phyloP scores from a whole-genome alignment of 768 basidiomycete species.

The Naganishia vaughanmartiniae region DNA sequence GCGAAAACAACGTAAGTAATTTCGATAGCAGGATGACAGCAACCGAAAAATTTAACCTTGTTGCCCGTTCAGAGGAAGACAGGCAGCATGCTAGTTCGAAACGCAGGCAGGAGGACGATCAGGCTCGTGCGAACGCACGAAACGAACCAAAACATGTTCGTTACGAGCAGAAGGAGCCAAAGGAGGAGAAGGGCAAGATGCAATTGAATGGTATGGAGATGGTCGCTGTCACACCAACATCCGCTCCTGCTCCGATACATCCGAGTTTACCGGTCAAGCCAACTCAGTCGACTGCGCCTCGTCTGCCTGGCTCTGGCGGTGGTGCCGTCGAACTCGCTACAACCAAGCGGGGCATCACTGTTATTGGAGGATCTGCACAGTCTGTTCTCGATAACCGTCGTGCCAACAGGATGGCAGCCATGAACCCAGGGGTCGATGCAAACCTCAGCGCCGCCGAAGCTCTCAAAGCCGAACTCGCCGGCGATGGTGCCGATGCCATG shows the following conservation, averaged over 20 bases:
- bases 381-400: constrained; percentile 32
- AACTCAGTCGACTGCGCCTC: constrained; percentile 46
- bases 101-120: constrained; percentile 68
- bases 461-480: constrained; percentile 58
- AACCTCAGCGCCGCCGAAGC: constrained; percentile 95
- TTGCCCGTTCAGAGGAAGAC: constrained; percentile 71
- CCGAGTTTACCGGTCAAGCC: constrained; percentile 68
- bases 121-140: constrained; percentile 41
- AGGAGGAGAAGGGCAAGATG: constrained; percentile 37
- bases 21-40: not conserved
- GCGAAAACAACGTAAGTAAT: constrained; percentile 79
- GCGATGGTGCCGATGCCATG: constrained; percentile 21
- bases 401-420: constrained; percentile 55
- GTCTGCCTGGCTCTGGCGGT: constrained; percentile 62
- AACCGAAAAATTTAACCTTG: not conserved
- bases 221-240: constrained; percentile 45
- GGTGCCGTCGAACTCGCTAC: constrained; percentile 11
- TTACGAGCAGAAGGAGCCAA: constrained; percentile 3
- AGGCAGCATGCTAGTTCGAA: constrained; percentile 89
- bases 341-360: constrained; percentile 28
- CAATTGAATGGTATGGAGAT: constrained; percentile 48
- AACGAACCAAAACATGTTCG: constrained; percentile 51
- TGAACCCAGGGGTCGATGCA: constrained; percentile 88
- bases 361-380: constrained; percentile 32
- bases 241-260: constrained; percentile 51